Percentiles rank a stretch among this genome's conserved stretches.
phyloP scores from a whole-genome alignment of 495 filamentous ascomycete genomes.

The Talaromyces trachyspermus region DNA sequence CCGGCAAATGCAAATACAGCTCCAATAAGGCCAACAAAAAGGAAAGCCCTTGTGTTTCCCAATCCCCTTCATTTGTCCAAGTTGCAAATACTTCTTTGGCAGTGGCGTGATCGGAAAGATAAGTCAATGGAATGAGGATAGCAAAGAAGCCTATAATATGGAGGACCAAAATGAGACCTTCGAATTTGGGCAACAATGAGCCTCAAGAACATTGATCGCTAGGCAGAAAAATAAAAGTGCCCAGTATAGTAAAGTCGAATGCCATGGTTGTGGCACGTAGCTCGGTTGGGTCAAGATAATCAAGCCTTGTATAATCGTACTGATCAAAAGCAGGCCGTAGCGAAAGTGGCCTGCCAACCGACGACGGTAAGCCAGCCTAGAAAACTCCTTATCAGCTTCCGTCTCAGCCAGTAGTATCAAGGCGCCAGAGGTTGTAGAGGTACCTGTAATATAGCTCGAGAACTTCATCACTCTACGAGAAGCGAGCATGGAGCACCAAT shows the following conservation, averaged over 20 bases:
- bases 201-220: slow-evolving; percentile 44
- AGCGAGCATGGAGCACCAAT: slow-evolving; percentile 47
- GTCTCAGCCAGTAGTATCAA: too few relatives aligned
- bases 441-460: slow-evolving; percentile 42
- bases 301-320: slow-evolving; percentile 35
- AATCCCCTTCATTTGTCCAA: slow-evolving; percentile 49
- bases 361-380: slow-evolving; percentile 9
- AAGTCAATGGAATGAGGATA: slow-evolving; percentile 51
- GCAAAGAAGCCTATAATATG: slow-evolving; percentile 57
- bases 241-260: slow-evolving; percentile 6
- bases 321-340: slow-evolving; percentile 32
- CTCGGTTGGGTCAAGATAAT: slow-evolving; percentile 25
- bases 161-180: slow-evolving; percentile 50
- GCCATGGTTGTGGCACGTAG: slow-evolving; percentile 20
- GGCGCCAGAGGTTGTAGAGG: too few relatives aligned
- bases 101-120: slow-evolving; percentile 40
- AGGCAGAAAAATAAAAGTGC: background rate
- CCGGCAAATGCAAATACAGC: slow-evolving; percentile 7
- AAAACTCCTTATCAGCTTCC: background rate
- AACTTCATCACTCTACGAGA: slow-evolving; percentile 29
- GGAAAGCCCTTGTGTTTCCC: slow-evolving; percentile 44
- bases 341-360: slow-evolving; percentile 10
- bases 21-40: slow-evolving; percentile 50
- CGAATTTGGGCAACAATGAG: slow-evolving; percentile 47
- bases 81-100: slow-evolving; percentile 44